These are phyloP conservation scores for Globisporangium echinulatum DNA, from an alignment of 352 stramenopile genomes.

Conservation along the genomic window DNA sequence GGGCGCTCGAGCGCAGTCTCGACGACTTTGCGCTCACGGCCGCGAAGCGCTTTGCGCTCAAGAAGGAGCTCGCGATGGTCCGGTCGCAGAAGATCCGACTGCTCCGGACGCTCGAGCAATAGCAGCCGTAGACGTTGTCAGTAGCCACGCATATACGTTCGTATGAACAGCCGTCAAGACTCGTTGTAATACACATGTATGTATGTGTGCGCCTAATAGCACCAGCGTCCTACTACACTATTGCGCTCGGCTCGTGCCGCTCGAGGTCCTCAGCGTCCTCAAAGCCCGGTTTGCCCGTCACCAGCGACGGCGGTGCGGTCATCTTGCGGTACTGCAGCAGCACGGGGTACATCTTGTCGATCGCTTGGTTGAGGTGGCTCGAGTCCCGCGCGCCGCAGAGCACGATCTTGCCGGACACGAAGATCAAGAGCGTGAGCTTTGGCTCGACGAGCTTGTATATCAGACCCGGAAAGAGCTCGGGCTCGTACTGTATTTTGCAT, in stretches of 20 bases:
- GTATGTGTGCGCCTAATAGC: neutral
- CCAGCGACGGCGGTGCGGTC: conserved; percentile 60
- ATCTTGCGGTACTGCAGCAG: conserved; percentile 63
- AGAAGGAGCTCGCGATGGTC: conserved; percentile 77
- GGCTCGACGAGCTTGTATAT: conserved; percentile 97
- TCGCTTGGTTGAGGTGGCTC: conserved; percentile 32
- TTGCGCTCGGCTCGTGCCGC: conserved; percentile 49
- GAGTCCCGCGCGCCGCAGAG: conserved; percentile 87
- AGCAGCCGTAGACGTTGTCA: neutral
- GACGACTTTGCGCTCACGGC: conserved; percentile 66
- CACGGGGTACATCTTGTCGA: conserved; percentile 52
- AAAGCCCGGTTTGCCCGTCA: conserved; percentile 62
- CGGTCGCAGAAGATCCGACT: conserved; percentile 62
- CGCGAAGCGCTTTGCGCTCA: conserved; percentile 63
- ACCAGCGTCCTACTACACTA: conserved; percentile 25
- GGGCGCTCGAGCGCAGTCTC: conserved; percentile 41
- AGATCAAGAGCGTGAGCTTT: conserved; percentile 99
- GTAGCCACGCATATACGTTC: no score
- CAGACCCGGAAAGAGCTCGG: conserved; percentile 98
- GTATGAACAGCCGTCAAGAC: neutral
- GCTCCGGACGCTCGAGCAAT: conserved; percentile 28
- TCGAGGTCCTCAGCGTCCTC: conserved; percentile 64
- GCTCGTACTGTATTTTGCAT: conserved; percentile 87
- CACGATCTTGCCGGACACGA: conserved; percentile 98
- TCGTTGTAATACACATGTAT: neutral